phyloP scores from a whole-genome alignment of 495 filamentous ascomycete genomes.

The Wilcoxina mikolae region DNA sequence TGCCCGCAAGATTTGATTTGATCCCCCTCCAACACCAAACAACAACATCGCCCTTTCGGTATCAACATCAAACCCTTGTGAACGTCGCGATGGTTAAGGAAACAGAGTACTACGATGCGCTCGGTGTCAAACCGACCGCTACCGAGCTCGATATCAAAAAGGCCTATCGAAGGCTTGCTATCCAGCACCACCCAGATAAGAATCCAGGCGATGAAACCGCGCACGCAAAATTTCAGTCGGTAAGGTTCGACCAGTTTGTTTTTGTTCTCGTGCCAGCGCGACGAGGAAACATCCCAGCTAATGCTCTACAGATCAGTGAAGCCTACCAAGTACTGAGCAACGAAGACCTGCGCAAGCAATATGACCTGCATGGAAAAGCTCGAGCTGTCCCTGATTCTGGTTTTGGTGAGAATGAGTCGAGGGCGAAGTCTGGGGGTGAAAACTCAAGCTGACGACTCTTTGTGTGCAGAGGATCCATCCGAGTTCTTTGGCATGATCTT shows the following conservation, averaged over 20 bases:
- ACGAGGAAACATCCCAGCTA: not conserved
- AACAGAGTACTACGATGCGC: slow-evolving; percentile 75
- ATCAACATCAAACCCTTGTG: not conserved
- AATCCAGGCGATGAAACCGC: slow-evolving; percentile 95
- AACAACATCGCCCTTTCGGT: slow-evolving; percentile 5
- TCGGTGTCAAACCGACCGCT: slow-evolving; percentile 76
- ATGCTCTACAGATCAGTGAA: slow-evolving; percentile 58
- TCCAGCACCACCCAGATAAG: slow-evolving; percentile 71
- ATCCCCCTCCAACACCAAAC: not conserved
- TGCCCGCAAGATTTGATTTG: not conserved
- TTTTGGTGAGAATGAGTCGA: slow-evolving; percentile 46
- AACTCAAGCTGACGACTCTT: not conserved
- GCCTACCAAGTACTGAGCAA: slow-evolving; percentile 95
- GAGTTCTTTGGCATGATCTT: slow-evolving; percentile 99
- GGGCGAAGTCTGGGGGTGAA: not conserved
- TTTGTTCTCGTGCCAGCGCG: not conserved
- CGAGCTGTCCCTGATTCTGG: slow-evolving; percentile 71
- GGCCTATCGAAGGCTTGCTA: slow-evolving; percentile 93
- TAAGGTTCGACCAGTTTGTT: slow-evolving; percentile 29
- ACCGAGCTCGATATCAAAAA: slow-evolving; percentile 98
- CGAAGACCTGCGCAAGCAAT: slow-evolving; percentile 67
- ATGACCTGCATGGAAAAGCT: slow-evolving; percentile 95
- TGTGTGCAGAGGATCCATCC: slow-evolving; percentile 63
- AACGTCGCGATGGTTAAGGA: slow-evolving; percentile 65
- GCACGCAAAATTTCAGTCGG: slow-evolving; percentile 77